Evolutionary conservation across 2,329 filamentous ascomycete genomes (phyloP), one percentile per base, ranked within the genome.

Genomic region (Colletotrichum paranaense): DNA sequence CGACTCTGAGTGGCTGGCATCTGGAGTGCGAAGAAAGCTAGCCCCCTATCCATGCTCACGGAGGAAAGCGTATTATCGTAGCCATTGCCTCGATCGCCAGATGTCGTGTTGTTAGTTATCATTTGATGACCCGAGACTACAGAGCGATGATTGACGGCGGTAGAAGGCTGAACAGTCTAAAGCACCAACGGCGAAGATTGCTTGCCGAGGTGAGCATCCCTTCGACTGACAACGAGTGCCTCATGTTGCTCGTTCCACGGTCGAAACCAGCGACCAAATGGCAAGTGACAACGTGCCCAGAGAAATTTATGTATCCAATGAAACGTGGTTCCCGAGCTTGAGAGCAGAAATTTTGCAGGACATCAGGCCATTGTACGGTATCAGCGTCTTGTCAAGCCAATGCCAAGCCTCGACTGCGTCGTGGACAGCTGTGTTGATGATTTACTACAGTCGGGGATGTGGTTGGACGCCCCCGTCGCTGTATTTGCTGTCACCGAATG

Each of bases 1-100:
- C 19, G 49, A 28, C 28, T 62, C 46, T 68, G 58, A 63, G 57
- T 68, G 69, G 65, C 62, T 42, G 53, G 19, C 69, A 58, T 68
- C 59, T 63, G 58, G 38, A 55, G 49, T 64, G 65, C 53, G 22
- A 16, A 19, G 4, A 63, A 64, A 66, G 38, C 26, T 59, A 28
- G 35, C 30, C 65, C 46, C 53, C 28, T 11, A 53, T 59, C 65
- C 30, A 53, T 68, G 69, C 59, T 38, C 24, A 55, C 9, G 16
- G 58, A 72, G 56, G 32, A 56, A 62, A 35, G n/a, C 38, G 60
- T 62, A 64, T 30, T 16, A 42, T 19, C 38, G 32, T 42, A 19
- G 14, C 28, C 53, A 22, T 30, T 14, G 53, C 35, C 32, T 38
- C 32, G 42, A 49, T 49, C 19, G 42, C 16, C 42, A 22, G 42